A percentile compares a stretch with the other conserved stretches of the same genome.
These are phyloP conservation scores for Rubroshorea leprosula DNA, from an alignment of 345 rosid species.

Conservation along the genomic window DNA sequence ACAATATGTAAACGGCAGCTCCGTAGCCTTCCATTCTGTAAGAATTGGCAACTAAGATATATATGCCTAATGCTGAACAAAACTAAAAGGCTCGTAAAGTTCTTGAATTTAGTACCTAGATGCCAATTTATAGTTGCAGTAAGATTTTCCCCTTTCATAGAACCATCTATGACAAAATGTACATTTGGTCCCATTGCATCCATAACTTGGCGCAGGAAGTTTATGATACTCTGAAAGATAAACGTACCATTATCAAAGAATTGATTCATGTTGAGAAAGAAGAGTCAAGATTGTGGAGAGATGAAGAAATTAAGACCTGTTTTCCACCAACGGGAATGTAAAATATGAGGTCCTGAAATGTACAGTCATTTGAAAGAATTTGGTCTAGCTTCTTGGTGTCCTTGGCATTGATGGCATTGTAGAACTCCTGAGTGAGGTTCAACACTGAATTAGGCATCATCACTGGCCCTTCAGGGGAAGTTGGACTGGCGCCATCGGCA, in stretches of 20 bases:
- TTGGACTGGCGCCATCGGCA: not conserved
- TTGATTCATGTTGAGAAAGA: not conserved
- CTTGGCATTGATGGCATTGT: slow-evolving; percentile 10
- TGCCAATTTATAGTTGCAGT: slow-evolving; percentile 12
- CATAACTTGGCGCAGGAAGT: slow-evolving; percentile 9
- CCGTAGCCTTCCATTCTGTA: slow-evolving; percentile 17
- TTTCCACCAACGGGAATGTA: slow-evolving; percentile 18
- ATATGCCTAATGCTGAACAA: too few relatives aligned
- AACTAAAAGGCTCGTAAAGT: too few relatives aligned
- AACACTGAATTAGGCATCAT: not conserved
- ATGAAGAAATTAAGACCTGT: slow-evolving; percentile 7
- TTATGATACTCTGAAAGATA: slow-evolving; percentile 12
- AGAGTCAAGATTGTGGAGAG: not conserved
- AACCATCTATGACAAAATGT: slow-evolving; percentile 4
- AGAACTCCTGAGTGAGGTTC: slow-evolving; percentile 10
- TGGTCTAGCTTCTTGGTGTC: slow-evolving; percentile 7
- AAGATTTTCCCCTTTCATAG: slow-evolving; percentile 4
- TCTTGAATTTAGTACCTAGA: slow-evolving; percentile 1
- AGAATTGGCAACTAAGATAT: not conserved
- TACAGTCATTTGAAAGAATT: slow-evolving; percentile 14
- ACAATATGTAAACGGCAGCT: slow-evolving; percentile 10
- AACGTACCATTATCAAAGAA: not conserved
- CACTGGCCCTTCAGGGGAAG: not conserved
- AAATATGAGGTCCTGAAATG: slow-evolving; percentile 17
- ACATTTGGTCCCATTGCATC: slow-evolving; percentile 15